Evolutionary conservation across 768 basidiomycete species (phyloP).

Genomic region (Calocybe indica): DNA sequence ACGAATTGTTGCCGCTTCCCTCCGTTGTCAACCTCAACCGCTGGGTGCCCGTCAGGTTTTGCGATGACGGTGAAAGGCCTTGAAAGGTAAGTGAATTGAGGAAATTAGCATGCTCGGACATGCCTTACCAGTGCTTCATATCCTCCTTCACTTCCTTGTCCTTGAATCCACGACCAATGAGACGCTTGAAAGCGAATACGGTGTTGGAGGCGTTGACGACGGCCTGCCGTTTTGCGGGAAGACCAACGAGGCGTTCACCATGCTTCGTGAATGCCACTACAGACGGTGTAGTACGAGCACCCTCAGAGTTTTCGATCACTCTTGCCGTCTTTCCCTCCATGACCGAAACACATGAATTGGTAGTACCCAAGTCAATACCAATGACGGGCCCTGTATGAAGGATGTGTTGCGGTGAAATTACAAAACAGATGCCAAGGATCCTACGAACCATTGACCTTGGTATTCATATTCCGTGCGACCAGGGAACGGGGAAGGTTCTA

Average conservation of each 20-base stretch:
- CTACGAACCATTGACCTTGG: slow-evolving; percentile 79
- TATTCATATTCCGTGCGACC: slow-evolving; percentile 92
- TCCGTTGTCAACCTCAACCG: slow-evolving; percentile 79
- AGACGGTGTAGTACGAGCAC: slow-evolving; percentile 96
- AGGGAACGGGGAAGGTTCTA: slow-evolving; percentile 65
- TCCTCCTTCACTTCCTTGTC: slow-evolving; percentile 95
- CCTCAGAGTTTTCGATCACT: slow-evolving; percentile 97
- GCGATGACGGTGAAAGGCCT: slow-evolving; percentile 82
- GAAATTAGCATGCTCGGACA: background rate
- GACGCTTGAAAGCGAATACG: slow-evolving; percentile 89
- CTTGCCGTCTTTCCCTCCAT: slow-evolving; percentile 96
- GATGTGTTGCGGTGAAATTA: slow-evolving; percentile 1
- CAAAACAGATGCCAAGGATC: slow-evolving; percentile 7
- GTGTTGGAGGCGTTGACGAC: slow-evolving; percentile 95
- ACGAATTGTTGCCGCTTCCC: slow-evolving; percentile 81
- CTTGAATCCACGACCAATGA: slow-evolving; percentile 89
- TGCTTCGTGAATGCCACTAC: slow-evolving; percentile 99
- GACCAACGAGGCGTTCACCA: slow-evolving; percentile 91
- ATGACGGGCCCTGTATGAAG: slow-evolving; percentile 66
- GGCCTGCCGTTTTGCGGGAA: slow-evolving; percentile 95
- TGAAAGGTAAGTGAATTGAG: background rate
- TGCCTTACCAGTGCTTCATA: slow-evolving; percentile 69
- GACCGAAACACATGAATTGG: slow-evolving; percentile 86
- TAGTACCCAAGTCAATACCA: slow-evolving; percentile 96
- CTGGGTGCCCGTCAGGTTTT: slow-evolving; percentile 69